These are phyloP conservation scores for Arachnomyces sp. DNA, from an alignment of 2,329 filamentous ascomycete genomes.

Conservation along the genomic window DNA sequence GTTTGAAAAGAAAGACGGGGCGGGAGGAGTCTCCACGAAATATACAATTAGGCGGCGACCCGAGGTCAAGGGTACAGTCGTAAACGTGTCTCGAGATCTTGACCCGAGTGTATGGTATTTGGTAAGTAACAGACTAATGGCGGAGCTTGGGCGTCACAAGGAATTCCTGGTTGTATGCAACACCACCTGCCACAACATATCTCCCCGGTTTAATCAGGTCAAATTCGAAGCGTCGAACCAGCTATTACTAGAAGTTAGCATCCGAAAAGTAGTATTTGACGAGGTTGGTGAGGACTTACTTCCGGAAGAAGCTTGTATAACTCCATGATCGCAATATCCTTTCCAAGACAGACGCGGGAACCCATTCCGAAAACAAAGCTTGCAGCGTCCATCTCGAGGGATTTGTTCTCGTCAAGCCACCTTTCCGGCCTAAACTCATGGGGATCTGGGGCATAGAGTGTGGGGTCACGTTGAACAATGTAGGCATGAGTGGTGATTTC, in stretches of 20 bases:
- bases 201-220: conserved; percentile 10
- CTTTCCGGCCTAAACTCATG: conserved; percentile 39
- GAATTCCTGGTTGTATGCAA: conserved; percentile 14
- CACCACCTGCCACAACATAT: conserved; percentile 15
- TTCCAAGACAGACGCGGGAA: conserved; percentile 16
- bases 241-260: conserved; percentile 1
- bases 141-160: conserved; percentile 4
- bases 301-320: conserved; percentile 16
- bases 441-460: conserved; percentile 38
- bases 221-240: conserved; percentile 12
- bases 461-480: conserved; percentile 33
- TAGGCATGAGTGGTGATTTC: conserved; percentile 11
- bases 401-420: conserved; percentile 29
- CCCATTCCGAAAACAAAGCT: conserved; percentile 17
- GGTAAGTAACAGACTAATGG: not conserved
- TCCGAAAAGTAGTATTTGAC: not conserved
- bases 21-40: too few relatives aligned
- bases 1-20: too few relatives aligned
- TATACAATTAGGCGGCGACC: too few relatives aligned
- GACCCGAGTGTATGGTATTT: too few relatives aligned
- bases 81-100: too few relatives aligned
- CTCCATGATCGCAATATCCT: conserved; percentile 19
- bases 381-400: conserved; percentile 8
- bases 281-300: conserved; percentile 6
- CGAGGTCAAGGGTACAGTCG: too few relatives aligned